Evolutionary conservation across 2,329 filamentous ascomycete genomes (phyloP).

Genomic region (Emydomyces testavorans): DNA sequence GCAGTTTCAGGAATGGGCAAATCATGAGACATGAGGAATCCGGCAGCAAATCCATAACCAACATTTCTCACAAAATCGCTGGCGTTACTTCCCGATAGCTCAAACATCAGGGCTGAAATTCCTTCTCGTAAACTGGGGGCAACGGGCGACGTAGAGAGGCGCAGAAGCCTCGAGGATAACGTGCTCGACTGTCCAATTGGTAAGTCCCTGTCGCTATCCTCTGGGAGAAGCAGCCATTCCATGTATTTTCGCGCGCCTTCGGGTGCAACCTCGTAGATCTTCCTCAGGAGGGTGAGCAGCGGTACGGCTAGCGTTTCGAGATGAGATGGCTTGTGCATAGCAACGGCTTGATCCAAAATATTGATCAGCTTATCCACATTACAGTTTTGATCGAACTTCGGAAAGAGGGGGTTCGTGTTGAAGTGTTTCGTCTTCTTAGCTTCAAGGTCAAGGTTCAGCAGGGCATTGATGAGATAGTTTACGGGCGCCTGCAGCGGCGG

Average conservation of each 20-base stretch:
- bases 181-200: conserved; percentile 66
- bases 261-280: conserved; percentile 59
- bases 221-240: conserved; percentile 59
- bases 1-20: conserved; percentile 61
- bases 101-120: conserved; percentile 71
- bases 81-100: conserved; percentile 71
- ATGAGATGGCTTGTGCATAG: conserved; percentile 53
- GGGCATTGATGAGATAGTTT: conserved; percentile 62
- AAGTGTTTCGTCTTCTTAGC: conserved; percentile 39
- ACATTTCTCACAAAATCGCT: conserved; percentile 77
- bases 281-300: conserved; percentile 60
- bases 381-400: conserved; percentile 47
- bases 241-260: conserved; percentile 51
- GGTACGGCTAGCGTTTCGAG: conserved; percentile 62
- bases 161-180: conserved; percentile 63
- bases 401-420: conserved; percentile 50
- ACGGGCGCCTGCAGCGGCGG: conserved; percentile 64
- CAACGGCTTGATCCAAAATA: conserved; percentile 57
- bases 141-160: conserved; percentile 61
- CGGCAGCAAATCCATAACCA: conserved; percentile 86
- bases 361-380: conserved; percentile 56
- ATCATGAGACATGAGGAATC: conserved; percentile 76
- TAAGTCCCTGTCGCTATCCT: conserved; percentile 59
- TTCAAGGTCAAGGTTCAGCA: conserved; percentile 65
- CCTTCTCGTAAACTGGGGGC: conserved; percentile 61